Base-by-base conservation (phyloP, 768 basidiomycete species). In the Russula griseocarnosa region DNA sequence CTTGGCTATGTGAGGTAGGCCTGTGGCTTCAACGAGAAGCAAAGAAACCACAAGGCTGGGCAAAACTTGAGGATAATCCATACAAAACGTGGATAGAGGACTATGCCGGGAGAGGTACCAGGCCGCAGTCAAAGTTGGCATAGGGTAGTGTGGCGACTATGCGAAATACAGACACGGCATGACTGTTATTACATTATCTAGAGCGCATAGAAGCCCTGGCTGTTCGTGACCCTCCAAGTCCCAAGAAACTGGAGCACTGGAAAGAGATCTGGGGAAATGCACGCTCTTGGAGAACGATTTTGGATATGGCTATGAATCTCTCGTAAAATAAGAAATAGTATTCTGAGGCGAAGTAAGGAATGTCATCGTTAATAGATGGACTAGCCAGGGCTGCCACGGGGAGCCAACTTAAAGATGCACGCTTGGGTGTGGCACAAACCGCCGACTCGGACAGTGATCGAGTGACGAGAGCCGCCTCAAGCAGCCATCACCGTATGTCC, bases 1-100 rank as follows among this genome's bases (percentile, higher is more conserved):
- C 76, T 96, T 0, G 95, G 94, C 3, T 98, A 97, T 71, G 94
- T 13, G 91, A 96, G 72, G 92, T 94, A 0, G 94, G 94, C 1
- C 75, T 92, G 46, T 91, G 92, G 86, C 76, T 98, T 36, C 81
- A 85, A 72, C 82, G 79, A 40, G 80, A 87, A 63, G 81, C 79
- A 1, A 71, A 77, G 40, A 69, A 67, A 46, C 77, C 75, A 11
- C 72, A 77, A 28, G 81, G 78, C 24, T 86, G 85, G 81, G 82
- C 88, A 22, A 70, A 78, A 40, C 71, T 85, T 60, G 81, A 85
- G 11, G 83, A 81, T 0, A 96, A 96, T 70, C 83, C 85, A 5
- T 97, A 95, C 73, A 78, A 78, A 49, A 72, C 76, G 62, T 92
- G 88, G 88, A 87, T 89, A 67, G 82, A 89, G 40, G 91, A 91